Evolutionary conservation across 257 asterid genomes (phyloP).

Genomic region (Solanum virginianum): DNA sequence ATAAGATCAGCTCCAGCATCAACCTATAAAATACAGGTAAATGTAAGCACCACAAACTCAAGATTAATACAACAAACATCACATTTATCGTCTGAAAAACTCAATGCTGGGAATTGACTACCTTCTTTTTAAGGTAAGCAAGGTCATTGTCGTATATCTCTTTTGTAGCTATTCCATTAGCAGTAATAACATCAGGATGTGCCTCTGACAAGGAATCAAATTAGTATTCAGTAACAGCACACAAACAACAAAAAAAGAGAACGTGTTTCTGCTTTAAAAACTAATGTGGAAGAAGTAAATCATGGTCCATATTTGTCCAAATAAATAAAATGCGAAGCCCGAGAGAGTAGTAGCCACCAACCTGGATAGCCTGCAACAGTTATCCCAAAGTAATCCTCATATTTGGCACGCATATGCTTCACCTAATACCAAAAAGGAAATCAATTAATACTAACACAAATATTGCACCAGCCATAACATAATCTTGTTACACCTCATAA

Average conservation of each 20-base stretch:
- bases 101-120: no score
- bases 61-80: no score
- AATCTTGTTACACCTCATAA: no score
- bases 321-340: no score
- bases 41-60: neutral
- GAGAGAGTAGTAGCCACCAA: no score
- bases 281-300: no score
- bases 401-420: constrained; percentile 65
- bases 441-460: neutral
- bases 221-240: neutral
- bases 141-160: constrained; percentile 75
- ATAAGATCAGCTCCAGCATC: constrained; percentile 96
- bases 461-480: neutral
- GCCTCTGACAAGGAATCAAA: constrained; percentile 45
- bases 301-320: no score
- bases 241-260: neutral
- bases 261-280: neutral
- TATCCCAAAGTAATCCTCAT: constrained; percentile 87
- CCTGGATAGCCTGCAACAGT: constrained; percentile 99
- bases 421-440: constrained; percentile 37
- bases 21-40: constrained; percentile 40
- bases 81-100: neutral
- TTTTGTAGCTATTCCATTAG: constrained; percentile 48
- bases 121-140: constrained; percentile 74
- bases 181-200: constrained; percentile 81